Percentiles rank a stretch among this genome's conserved stretches.
Conservation (phyloP, 2,329 filamentous ascomycete species). For the Phyllosticta citrichinensis region DNA sequence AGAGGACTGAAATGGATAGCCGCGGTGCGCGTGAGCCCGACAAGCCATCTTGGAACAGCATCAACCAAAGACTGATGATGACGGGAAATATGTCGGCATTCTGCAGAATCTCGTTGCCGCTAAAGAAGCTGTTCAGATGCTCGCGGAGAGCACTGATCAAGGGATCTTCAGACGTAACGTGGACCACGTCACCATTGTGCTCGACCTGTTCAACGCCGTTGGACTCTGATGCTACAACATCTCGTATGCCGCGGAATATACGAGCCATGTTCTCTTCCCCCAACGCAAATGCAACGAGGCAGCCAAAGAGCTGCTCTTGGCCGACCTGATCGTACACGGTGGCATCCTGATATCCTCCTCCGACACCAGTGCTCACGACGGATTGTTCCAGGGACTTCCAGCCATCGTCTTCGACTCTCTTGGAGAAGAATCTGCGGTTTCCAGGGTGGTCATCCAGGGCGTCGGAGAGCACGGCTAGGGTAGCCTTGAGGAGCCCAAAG, state of each 20-base stretch:
- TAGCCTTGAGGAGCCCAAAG: constrained; percentile 59
- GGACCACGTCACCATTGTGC: constrained; percentile 14
- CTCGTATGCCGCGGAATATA: constrained; percentile 45
- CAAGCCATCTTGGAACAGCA: constrained; percentile 22
- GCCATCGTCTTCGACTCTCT: constrained; percentile 63
- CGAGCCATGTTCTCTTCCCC: constrained; percentile 65
- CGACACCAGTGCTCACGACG: constrained; percentile 54
- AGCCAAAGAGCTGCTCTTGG: constrained; percentile 69
- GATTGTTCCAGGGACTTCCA: constrained; percentile 68
- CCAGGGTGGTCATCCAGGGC: constrained; percentile 70
- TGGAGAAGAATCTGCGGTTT: constrained; percentile 79
- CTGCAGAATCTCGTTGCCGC: constrained; percentile 30
- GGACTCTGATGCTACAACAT: constrained; percentile 2
- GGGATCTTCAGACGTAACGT: constrained; percentile 11
- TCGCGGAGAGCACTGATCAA: constrained; percentile 15
- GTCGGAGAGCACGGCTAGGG: constrained; percentile 65
- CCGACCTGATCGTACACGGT: constrained; percentile 26
- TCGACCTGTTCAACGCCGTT: neutral
- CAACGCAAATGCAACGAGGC: constrained; percentile 69
- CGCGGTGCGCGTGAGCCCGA: constrained; percentile 24
- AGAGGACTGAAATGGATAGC: constrained; percentile 26
- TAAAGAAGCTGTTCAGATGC: constrained; percentile 26
- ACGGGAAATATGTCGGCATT: constrained; percentile 31
- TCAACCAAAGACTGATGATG: constrained; percentile 30
- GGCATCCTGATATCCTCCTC: constrained; percentile 21